These are phyloP conservation scores for Penicillium sp. DNA, from an alignment of 2,329 filamentous ascomycete genomes.

Conservation along the genomic window DNA sequence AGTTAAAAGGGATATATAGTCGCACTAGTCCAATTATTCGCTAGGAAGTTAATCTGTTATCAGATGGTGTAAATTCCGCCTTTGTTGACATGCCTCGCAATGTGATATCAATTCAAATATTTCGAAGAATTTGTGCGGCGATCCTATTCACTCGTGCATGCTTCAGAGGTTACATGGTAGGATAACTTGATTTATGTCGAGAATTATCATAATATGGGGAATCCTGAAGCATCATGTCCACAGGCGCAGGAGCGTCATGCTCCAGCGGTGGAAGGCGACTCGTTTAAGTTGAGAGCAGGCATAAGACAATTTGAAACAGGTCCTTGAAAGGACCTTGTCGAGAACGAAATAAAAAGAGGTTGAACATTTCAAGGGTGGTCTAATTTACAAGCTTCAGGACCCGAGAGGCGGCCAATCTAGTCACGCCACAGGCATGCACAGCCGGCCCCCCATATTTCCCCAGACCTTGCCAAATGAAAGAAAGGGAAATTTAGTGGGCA, in stretches of 20 bases:
- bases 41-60: neutral
- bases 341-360: slow-evolving; percentile 19
- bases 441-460: slow-evolving; percentile 28
- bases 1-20: neutral
- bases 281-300: neutral
- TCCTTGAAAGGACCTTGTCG: neutral
- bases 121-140: neutral
- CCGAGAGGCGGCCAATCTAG: slow-evolving; percentile 22
- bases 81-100: neutral
- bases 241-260: neutral
- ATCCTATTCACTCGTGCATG: neutral
- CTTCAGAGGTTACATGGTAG: neutral
- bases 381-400: slow-evolving; percentile 32
- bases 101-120: neutral
- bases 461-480: slow-evolving; percentile 29
- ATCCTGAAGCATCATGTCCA: neutral
- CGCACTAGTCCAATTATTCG: neutral
- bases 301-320: neutral
- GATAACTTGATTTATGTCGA: neutral
- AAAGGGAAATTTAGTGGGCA: slow-evolving; percentile 41
- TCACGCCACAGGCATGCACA: slow-evolving; percentile 22
- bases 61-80: neutral
- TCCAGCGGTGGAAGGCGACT: neutral
- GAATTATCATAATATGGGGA: neutral
- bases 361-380: slow-evolving; percentile 27